Conservation (phyloP, 1,284 basidiomycete species). For the Heimioporus punctisporus region DNA sequence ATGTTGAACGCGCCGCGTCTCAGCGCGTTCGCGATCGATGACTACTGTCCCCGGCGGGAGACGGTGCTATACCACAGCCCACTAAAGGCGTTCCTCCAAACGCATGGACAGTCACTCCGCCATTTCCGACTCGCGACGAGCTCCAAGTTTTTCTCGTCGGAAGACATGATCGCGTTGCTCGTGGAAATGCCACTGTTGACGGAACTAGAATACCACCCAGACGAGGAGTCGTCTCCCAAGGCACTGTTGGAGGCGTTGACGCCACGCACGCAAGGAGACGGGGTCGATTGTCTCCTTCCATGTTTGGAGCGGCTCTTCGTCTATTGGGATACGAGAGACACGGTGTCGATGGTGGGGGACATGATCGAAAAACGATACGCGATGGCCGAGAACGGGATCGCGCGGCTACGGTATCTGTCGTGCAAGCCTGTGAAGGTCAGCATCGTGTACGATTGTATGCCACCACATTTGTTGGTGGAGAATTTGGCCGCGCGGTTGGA, state of each 20-base stretch:
- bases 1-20: constrained; percentile 20
- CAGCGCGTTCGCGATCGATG: constrained; percentile 17
- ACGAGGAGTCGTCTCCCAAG: constrained; percentile 24
- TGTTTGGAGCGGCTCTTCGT: constrained; percentile 19
- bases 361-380: constrained; percentile 27
- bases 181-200: constrained; percentile 18
- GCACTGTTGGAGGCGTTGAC: constrained; percentile 21
- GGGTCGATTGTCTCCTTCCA: constrained; percentile 19
- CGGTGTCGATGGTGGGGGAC: constrained; percentile 25
- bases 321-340: constrained; percentile 28
- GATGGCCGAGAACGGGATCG: constrained; percentile 13
- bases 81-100: constrained; percentile 20
- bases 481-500: constrained; percentile 20
- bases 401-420: constrained; percentile 19
- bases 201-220: constrained; percentile 27
- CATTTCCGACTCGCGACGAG: constrained; percentile 17
- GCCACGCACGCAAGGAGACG: constrained; percentile 12
- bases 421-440: constrained; percentile 23
- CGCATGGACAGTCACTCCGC: constrained; percentile 14
- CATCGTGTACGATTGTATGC: constrained; percentile 17
- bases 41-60: constrained; percentile 20
- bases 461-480: constrained; percentile 14
- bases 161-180: constrained; percentile 20
- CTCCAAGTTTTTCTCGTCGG: constrained; percentile 21
- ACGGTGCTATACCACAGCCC: constrained; percentile 14